A percentile compares a stretch with the other conserved stretches of the same genome.
phyloP scores from a whole-genome alignment of 345 rosid genomes.

The Eucalyptus grandis region DNA sequence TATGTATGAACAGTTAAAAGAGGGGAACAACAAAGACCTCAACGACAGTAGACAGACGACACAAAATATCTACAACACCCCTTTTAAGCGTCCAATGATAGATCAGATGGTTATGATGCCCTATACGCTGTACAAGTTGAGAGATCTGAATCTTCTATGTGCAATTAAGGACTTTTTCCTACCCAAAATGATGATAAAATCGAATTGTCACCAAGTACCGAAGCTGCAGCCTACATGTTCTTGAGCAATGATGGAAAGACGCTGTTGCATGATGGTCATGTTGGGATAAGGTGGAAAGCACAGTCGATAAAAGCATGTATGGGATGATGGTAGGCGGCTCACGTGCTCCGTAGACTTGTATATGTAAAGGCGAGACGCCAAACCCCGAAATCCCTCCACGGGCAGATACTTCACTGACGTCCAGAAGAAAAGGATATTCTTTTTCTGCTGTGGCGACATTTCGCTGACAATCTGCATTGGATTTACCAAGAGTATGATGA shows the following conservation, averaged over 20 bases:
- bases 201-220: slow-evolving; percentile 55
- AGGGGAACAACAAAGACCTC: neutral
- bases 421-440: slow-evolving; percentile 74
- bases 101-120: slow-evolving; percentile 4
- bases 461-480: slow-evolving; percentile 49
- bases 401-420: slow-evolving; percentile 85
- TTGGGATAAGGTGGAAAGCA: slow-evolving; percentile 69
- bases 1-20: neutral
- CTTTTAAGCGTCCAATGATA: neutral
- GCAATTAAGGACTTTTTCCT: slow-evolving; percentile 16
- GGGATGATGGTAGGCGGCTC: slow-evolving; percentile 64
- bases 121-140: slow-evolving; percentile 51
- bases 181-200: neutral
- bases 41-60: neutral
- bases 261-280: slow-evolving; percentile 46
- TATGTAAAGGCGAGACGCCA: slow-evolving; percentile 59
- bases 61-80: neutral
- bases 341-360: slow-evolving; percentile 43
- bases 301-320: slow-evolving; percentile 85
- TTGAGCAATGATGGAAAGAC: slow-evolving; percentile 52
- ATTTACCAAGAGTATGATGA: neutral
- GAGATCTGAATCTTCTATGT: slow-evolving; percentile 21
- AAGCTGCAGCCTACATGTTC: slow-evolving; percentile 93
- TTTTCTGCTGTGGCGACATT: slow-evolving; percentile 61
- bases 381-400: slow-evolving; percentile 81